Conservation (phyloP, 1,284 basidiomycete genomes). For the Ceratobasidium sp. region DNA sequence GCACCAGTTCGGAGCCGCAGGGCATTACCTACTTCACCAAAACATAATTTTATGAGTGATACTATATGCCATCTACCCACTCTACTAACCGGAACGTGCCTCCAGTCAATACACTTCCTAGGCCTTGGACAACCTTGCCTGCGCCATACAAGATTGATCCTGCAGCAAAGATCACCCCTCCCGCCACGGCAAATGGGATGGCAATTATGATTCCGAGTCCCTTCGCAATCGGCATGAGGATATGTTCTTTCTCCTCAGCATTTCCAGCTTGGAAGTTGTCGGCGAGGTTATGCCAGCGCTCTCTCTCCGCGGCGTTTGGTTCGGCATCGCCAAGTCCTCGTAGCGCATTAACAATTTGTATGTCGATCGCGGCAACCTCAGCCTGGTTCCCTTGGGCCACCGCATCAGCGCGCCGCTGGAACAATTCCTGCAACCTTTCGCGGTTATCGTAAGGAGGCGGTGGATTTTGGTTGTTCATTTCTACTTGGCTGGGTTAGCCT, state of each 20-base stretch:
- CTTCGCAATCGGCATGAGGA: slow-evolving; percentile 17
- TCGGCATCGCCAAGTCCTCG: slow-evolving; percentile 1
- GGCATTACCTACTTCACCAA: neutral
- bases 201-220: slow-evolving; percentile 19
- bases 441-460: neutral
- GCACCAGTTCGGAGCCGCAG: neutral
- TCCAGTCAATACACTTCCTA: neutral
- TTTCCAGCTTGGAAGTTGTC: neutral
- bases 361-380: neutral
- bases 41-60: no score
- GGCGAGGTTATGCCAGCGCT: neutral
- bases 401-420: neutral
- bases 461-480: neutral
- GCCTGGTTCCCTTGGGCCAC: neutral
- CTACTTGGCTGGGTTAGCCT: neutral
- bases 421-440: neutral
- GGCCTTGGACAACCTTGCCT: neutral
- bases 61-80: no score
- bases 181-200: slow-evolving; percentile 20
- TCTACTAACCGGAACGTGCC: neutral
- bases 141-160: slow-evolving; percentile 16
- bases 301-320: neutral
- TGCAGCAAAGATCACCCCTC: slow-evolving; percentile 19
- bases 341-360: neutral
- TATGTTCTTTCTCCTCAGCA: slow-evolving; percentile 11